A percentile compares a stretch with the other conserved stretches of the same genome.
Evolutionary conservation across 768 basidiomycete genomes (phyloP).

Genomic region (Pluteus cervinus): DNA sequence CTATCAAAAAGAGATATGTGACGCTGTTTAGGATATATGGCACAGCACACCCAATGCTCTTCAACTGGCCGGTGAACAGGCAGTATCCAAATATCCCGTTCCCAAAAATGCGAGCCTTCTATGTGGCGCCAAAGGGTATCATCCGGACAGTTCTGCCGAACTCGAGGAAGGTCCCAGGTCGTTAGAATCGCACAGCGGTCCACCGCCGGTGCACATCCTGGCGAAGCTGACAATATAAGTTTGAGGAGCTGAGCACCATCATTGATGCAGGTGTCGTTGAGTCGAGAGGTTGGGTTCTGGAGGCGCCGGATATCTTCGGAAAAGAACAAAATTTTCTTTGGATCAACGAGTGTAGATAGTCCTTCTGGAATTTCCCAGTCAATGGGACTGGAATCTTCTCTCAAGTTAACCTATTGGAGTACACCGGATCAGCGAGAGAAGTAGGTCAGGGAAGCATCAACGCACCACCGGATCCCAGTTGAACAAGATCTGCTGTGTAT

Average conservation of each 20-base stretch:
- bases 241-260: slow-evolving; percentile 12
- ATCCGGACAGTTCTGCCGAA: slow-evolving; percentile 10
- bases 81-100: slow-evolving; percentile 22
- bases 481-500: no score
- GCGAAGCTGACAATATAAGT: no score
- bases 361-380: no score
- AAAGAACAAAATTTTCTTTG: slow-evolving; percentile 5
- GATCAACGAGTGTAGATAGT: not conserved
- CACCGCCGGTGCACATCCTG: slow-evolving; percentile 8
- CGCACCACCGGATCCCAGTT: no score
- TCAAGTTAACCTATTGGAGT: no score
- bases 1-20: slow-evolving; percentile 26
- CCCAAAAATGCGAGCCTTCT: slow-evolving; percentile 16
- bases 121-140: slow-evolving; percentile 12
- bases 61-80: slow-evolving; percentile 19
- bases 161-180: slow-evolving; percentile 9
- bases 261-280: slow-evolving; percentile 19
- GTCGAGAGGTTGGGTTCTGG: slow-evolving; percentile 1
- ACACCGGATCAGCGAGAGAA: no score
- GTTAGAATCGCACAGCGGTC: no score
- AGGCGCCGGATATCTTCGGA: slow-evolving; percentile 6
- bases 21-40: slow-evolving; percentile 6
- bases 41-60: slow-evolving; percentile 28
- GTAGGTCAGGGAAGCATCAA: no score
- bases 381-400: no score